Conservation (phyloP, 106 monocot genomes). For the Phalaenopsis equestris region DNA sequence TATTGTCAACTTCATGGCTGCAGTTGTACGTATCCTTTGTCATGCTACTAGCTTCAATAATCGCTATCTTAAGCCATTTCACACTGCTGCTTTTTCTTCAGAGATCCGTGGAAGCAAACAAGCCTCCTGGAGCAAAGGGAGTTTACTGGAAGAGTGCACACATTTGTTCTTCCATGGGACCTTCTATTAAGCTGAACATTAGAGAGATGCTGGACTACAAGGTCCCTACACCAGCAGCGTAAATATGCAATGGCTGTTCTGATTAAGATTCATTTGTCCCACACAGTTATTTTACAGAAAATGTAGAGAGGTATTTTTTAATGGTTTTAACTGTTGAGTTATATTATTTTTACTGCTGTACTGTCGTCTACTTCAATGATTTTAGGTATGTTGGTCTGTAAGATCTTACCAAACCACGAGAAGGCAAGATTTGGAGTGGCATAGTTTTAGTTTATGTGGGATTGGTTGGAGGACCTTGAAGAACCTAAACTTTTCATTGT, state of each 20-base stretch:
- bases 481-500: too few relatives aligned
- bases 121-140: slow-evolving; percentile 90
- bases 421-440: too few relatives aligned
- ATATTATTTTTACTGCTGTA: too few relatives aligned
- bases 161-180: slow-evolving; percentile 97
- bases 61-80: too few relatives aligned
- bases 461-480: too few relatives aligned
- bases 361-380: too few relatives aligned
- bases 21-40: slow-evolving; percentile 49
- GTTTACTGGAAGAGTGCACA: slow-evolving; percentile 96
- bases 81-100: slow-evolving; percentile 16
- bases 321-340: too few relatives aligned
- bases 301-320: too few relatives aligned
- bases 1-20: slow-evolving; percentile 66
- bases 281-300: background rate
- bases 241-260: background rate
- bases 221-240: slow-evolving; percentile 9
- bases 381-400: too few relatives aligned
- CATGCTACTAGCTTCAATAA: too few relatives aligned
- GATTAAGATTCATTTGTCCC: background rate
- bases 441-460: too few relatives aligned
- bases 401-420: too few relatives aligned
- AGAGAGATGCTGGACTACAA: slow-evolving; percentile 92
- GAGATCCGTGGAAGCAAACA: slow-evolving; percentile 92
- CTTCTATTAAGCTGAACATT: slow-evolving; percentile 76